These are phyloP conservation scores for Aurantiochytrium sp. DNA, from an alignment of 108 stramenopile genomes.

Conservation along the genomic window DNA sequence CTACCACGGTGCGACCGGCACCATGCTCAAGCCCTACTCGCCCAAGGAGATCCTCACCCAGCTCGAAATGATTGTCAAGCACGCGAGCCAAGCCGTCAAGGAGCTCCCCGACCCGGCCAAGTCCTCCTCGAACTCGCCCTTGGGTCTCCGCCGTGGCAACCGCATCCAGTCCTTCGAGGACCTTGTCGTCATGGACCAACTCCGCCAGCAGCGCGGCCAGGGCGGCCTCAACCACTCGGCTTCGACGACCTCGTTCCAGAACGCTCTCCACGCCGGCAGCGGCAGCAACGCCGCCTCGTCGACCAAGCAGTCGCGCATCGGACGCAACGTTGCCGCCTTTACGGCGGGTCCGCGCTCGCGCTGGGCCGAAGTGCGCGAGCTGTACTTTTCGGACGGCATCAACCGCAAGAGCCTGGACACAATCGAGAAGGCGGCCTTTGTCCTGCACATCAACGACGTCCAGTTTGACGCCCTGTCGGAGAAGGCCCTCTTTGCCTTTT, in stretches of 20 bases:
- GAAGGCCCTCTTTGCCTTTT: background rate
- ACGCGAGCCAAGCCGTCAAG: background rate
- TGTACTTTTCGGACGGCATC: constrained; percentile 18
- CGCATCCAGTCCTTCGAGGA: constrained; percentile 20
- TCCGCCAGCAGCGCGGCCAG: background rate
- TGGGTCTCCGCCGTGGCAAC: background rate
- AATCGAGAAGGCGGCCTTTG: constrained; percentile 16
- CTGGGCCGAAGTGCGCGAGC: constrained; percentile 20
- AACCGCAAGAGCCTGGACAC: background rate
- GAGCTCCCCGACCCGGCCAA: background rate
- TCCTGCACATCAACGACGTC: background rate
- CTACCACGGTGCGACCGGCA: background rate
- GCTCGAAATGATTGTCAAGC: background rate
- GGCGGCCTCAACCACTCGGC: background rate
- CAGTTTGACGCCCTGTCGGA: background rate
- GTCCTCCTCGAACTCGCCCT: background rate
- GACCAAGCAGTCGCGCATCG: background rate
- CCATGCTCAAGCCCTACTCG: background rate
- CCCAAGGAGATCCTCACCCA: background rate
- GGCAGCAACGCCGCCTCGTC: background rate
- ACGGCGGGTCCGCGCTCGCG: background rate
- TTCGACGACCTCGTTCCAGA: background rate
- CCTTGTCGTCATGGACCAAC: background rate
- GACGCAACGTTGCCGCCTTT: constrained; percentile 5
- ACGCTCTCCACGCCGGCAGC: background rate